These are phyloP conservation scores for Metschnikowia koreensis DNA, from an alignment of 805 yeast genomes.

Conservation along the genomic window DNA sequence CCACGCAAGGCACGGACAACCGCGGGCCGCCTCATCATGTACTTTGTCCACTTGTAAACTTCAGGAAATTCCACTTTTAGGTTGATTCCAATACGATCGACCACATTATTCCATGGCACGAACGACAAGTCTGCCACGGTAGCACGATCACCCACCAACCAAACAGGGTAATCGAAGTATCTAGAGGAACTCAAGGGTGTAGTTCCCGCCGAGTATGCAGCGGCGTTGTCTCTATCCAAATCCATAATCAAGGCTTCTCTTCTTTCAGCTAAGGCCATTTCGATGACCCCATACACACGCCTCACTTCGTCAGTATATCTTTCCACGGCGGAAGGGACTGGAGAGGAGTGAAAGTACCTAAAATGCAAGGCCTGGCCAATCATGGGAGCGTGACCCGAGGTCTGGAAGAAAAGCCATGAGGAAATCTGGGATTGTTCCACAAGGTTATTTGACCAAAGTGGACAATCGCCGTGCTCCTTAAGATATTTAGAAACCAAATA, in stretches of 20 bases:
- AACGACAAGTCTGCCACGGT: slow-evolving; percentile 88
- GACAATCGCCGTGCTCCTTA: slow-evolving; percentile 63
- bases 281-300: slow-evolving; percentile 89
- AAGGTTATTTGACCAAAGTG: slow-evolving; percentile 76
- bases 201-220: slow-evolving; percentile 82
- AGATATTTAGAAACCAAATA: slow-evolving; percentile 72
- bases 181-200: slow-evolving; percentile 82
- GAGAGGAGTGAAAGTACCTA: slow-evolving; percentile 82
- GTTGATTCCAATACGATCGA: slow-evolving; percentile 87
- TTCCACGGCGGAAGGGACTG: slow-evolving; percentile 85
- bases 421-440: slow-evolving; percentile 80
- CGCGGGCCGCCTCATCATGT: slow-evolving; percentile 93
- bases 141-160: slow-evolving; percentile 84
- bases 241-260: slow-evolving; percentile 90
- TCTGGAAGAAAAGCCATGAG: slow-evolving; percentile 91
- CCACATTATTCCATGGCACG: slow-evolving; percentile 97
- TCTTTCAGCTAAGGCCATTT: slow-evolving; percentile 91
- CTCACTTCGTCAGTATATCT: slow-evolving; percentile 90
- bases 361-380: slow-evolving; percentile 96
- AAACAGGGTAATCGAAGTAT: slow-evolving; percentile 88
- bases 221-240: slow-evolving; percentile 81
- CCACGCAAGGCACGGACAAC: slow-evolving; percentile 84
- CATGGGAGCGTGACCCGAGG: slow-evolving; percentile 98
- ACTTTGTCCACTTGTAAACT: slow-evolving; percentile 93
- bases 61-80: slow-evolving; percentile 88